Evolutionary conservation across 176 grass and related monocot genomes (phyloP).

Genomic region (Phragmites australis): DNA sequence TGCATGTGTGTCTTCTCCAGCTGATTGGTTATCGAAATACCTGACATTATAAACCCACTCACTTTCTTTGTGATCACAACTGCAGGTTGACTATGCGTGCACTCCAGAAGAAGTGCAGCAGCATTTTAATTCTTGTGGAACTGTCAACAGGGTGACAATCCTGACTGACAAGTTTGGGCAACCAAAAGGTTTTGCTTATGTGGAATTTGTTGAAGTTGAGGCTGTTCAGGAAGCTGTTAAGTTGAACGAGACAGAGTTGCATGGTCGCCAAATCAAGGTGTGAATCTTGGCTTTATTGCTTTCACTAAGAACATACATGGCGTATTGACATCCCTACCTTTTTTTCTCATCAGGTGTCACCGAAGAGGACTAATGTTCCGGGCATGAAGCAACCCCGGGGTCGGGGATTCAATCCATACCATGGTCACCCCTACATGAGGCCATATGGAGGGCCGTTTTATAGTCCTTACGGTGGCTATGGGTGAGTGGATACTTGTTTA

Average conservation of each 20-base stretch:
- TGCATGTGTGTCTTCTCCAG: neutral
- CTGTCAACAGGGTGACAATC: slow-evolving; percentile 81
- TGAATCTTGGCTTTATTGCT: neutral
- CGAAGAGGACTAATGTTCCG: slow-evolving; percentile 75
- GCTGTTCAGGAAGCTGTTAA: slow-evolving; percentile 76
- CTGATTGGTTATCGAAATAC: neutral
- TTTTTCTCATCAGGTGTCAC: slow-evolving; percentile 50
- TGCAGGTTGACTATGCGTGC: slow-evolving; percentile 83
- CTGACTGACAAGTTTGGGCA: slow-evolving; percentile 83
- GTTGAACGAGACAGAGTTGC: slow-evolving; percentile 68
- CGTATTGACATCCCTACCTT: slow-evolving; percentile 13
- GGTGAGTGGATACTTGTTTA: slow-evolving; percentile 42
- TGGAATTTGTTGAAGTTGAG: slow-evolving; percentile 77
- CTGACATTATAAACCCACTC: neutral
- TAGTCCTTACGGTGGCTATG: slow-evolving; percentile 68
- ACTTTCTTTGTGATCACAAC: neutral
- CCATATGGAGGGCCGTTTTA: slow-evolving; percentile 60
- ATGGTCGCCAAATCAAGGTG: slow-evolving; percentile 74
- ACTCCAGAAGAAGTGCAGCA: slow-evolving; percentile 89
- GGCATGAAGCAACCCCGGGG: slow-evolving; percentile 73
- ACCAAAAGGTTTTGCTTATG: slow-evolving; percentile 84
- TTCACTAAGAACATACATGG: neutral
- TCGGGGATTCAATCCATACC: slow-evolving; percentile 60
- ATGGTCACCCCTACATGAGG: slow-evolving; percentile 63
- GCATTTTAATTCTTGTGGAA: slow-evolving; percentile 86